Evolutionary conservation across 2,329 filamentous ascomycete genomes (phyloP).

Genomic region (Fusarium verrucosum): DNA sequence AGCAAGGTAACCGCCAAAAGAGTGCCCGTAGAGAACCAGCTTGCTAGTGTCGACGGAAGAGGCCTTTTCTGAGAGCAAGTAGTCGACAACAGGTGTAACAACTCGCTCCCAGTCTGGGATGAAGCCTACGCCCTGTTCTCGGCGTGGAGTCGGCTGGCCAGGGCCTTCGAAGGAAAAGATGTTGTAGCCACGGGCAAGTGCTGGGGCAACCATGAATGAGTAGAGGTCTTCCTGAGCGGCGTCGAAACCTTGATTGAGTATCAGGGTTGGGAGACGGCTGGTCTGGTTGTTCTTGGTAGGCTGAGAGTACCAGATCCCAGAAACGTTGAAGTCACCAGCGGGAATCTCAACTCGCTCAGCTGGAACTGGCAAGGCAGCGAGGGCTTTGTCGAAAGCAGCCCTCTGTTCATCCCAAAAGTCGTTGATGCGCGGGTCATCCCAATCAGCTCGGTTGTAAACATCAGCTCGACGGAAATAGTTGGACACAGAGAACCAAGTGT

Average conservation of each 20-base stretch:
- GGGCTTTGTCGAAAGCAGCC: slow-evolving; percentile 52
- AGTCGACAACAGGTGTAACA: slow-evolving; percentile 13
- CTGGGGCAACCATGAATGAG: slow-evolving; percentile 1
- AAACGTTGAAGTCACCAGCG: slow-evolving; percentile 46
- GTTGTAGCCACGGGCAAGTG: slow-evolving; percentile 21
- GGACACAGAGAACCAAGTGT: slow-evolving; percentile 50
- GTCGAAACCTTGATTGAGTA: slow-evolving; percentile 22
- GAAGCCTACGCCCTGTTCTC: slow-evolving; percentile 21
- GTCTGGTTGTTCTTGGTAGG: background rate
- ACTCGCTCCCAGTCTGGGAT: slow-evolving; percentile 30
- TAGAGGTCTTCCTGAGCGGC: slow-evolving; percentile 30
- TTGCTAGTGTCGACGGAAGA: background rate
- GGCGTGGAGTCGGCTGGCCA: slow-evolving; percentile 18
- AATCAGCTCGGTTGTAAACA: slow-evolving; percentile 55
- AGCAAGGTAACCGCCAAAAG: slow-evolving; percentile 25
- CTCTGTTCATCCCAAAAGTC: slow-evolving; percentile 50
- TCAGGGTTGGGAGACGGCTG: background rate
- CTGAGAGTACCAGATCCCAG: slow-evolving; percentile 49
- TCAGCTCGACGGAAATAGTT: slow-evolving; percentile 55
- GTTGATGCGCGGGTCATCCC: slow-evolving; percentile 53
- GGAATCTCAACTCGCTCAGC: slow-evolving; percentile 49
- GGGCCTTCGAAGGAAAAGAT: slow-evolving; percentile 23
- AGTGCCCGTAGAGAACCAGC: slow-evolving; percentile 6
- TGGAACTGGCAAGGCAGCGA: slow-evolving; percentile 48
- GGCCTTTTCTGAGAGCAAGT: slow-evolving; percentile 1